Conservation (phyloP, 2,329 filamentous ascomycete genomes). For the Colletotrichum kahawae region DNA sequence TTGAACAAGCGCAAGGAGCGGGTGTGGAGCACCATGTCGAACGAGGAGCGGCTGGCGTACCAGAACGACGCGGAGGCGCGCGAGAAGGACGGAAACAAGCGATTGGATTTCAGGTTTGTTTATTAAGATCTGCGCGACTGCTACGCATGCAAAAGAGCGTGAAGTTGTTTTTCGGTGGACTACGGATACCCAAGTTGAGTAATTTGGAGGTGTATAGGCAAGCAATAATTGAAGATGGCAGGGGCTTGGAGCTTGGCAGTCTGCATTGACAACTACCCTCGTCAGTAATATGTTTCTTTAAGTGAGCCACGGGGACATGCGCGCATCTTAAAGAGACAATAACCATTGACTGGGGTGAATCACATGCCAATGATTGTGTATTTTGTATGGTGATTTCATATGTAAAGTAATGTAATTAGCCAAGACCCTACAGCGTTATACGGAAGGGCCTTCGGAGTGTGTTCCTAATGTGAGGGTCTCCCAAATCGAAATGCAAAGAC, state of each 20-base stretch:
- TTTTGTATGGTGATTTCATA: background rate
- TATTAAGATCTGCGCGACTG: background rate
- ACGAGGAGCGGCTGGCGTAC: constrained; percentile 39
- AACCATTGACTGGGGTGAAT: background rate
- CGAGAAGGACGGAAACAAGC: constrained; percentile 50
- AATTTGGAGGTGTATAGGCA: background rate
- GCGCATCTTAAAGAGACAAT: background rate
- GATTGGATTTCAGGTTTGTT: constrained; percentile 29
- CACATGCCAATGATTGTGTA: background rate
- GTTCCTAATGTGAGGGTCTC: background rate
- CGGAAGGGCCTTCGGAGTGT: background rate
- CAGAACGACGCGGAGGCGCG: constrained; percentile 46
- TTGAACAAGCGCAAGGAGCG: constrained; percentile 40
- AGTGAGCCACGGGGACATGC: background rate
- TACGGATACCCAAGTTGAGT: background rate
- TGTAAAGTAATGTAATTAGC: background rate
- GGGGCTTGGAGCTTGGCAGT: background rate
- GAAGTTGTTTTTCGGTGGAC: background rate
- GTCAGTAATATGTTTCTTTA: background rate
- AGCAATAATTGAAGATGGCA: background rate
- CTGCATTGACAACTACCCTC: background rate
- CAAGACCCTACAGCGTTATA: background rate
- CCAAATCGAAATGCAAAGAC: background rate
- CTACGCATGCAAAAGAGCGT: background rate
- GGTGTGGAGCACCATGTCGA: constrained; percentile 41